These are phyloP conservation scores for Hypoxylon sp. DNA, from an alignment of 2,329 filamentous ascomycete genomes.

Conservation along the genomic window DNA sequence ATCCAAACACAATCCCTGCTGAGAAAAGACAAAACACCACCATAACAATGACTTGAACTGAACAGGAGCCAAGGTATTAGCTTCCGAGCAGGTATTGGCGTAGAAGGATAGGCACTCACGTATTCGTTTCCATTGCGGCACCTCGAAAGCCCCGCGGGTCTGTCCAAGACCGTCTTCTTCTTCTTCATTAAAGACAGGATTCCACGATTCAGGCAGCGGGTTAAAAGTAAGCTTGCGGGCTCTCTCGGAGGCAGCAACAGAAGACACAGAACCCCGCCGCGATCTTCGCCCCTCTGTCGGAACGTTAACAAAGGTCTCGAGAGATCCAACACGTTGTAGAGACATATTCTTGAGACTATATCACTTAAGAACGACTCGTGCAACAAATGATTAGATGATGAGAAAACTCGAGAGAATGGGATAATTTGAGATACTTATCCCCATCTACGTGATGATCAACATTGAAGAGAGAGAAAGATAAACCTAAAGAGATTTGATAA, in stretches of 20 bases:
- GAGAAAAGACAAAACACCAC: slow-evolving; percentile 82
- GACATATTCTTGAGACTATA: slow-evolving; percentile 59
- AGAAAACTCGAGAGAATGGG: slow-evolving; percentile 5
- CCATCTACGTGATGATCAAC: slow-evolving; percentile 26
- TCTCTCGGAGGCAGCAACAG: slow-evolving; percentile 64
- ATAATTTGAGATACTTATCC: slow-evolving; percentile 28
- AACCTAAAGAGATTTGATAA: slow-evolving; percentile 26
- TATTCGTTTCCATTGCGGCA: slow-evolving; percentile 68
- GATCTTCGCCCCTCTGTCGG: slow-evolving; percentile 57
- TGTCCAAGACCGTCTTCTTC: slow-evolving; percentile 59
- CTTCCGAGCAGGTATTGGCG: neutral
- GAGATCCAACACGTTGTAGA: slow-evolving; percentile 66
- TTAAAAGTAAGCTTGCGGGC: slow-evolving; percentile 68
- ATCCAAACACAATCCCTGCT: slow-evolving; percentile 86
- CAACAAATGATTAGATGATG: slow-evolving; percentile 7
- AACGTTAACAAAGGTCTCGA: slow-evolving; percentile 66
- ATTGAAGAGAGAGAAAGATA: slow-evolving; percentile 23
- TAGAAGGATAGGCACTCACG: slow-evolving; percentile 56
- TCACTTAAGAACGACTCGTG: slow-evolving; percentile 20
- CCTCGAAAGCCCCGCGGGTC: slow-evolving; percentile 68
- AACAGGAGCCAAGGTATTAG: slow-evolving; percentile 28
- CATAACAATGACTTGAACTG: slow-evolving; percentile 78
- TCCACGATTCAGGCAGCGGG: slow-evolving; percentile 67
- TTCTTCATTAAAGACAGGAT: slow-evolving; percentile 59
- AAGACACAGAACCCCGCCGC: slow-evolving; percentile 56